Base-by-base conservation (phyloP, 2,329 filamentous ascomycete genomes). In the Beauveria scarabaeidicola region DNA sequence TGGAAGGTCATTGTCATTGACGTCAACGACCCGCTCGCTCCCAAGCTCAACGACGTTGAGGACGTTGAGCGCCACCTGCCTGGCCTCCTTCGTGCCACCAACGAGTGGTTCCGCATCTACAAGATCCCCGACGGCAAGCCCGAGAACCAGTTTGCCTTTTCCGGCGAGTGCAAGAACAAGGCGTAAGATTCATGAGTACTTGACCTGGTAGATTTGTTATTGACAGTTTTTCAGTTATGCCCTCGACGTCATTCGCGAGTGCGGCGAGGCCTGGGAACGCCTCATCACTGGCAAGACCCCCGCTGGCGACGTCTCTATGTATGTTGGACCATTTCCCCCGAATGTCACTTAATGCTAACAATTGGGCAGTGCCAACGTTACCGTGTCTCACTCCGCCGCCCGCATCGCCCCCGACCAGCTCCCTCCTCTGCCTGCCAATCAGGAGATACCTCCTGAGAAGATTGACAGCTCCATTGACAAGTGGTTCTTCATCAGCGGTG, bases 91-190 rank as follows among this genome's bases (percentile, higher is more conserved):
- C 89, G 94, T 68, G 94, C 94, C 73, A 97, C 93, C 74, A 99
- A 99, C 74, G 94, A 99, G 83, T 99, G 94, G 94, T 99, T 99
- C 91, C 91, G 94, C 77, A 99, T 99, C 86, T 99, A 99, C 89
- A 99, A 99, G 85, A 99, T 99, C 79, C 94, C 94, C 74, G 94
- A 99, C 74, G 94, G 94, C 83, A 99, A 99, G 91, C 92, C 93
- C 70, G 94, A 99, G 89, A 99, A 99, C 87, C 94, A 97, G 82
- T 99, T 99, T 74, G 94, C 94, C 71, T 99, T 99, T 83, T 97
- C 92, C 62, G 94, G 94, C 81, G 94, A 99, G 84, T 97, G 93
- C 90, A 99, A 99, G 89, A 99, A 99, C 88, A 96, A 92, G 87
- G 91, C 89, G 89, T 91, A 68, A 66, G 83, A 68, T 53, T 13